These are phyloP conservation scores for Adansonia digitata DNA, from an alignment of 345 rosid genomes.

Conservation along the genomic window DNA sequence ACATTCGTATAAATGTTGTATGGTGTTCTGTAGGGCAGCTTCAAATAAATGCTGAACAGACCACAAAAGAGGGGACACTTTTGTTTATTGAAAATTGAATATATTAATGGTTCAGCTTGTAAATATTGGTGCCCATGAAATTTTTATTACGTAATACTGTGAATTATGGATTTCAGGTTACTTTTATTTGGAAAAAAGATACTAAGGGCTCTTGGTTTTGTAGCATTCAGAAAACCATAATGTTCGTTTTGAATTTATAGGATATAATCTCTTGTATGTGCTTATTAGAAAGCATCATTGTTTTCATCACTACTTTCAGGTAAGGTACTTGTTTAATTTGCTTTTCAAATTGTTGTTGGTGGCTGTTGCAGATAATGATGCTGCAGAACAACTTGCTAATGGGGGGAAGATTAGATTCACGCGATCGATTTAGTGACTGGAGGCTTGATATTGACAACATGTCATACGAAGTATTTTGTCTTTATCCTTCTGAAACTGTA, in stretches of 20 bases:
- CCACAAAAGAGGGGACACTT: neutral
- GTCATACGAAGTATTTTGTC: slow-evolving; percentile 36
- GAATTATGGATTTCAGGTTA: neutral
- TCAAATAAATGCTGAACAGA: neutral
- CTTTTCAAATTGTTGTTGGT: neutral
- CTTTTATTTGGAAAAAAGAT: neutral
- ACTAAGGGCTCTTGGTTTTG: neutral
- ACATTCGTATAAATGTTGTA: neutral
- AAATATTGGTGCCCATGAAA: neutral
- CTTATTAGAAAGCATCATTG: too few relatives aligned
- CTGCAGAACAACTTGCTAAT: slow-evolving; percentile 29
- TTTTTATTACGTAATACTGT: neutral
- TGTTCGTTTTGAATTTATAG: neutral
- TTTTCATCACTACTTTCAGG: neutral
- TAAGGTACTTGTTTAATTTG: neutral
- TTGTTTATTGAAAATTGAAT: neutral
- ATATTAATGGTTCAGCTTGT: neutral
- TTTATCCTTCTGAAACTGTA: neutral
- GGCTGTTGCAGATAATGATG: slow-evolving; percentile 35
- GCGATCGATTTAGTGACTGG: slow-evolving; percentile 28
- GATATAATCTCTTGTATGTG: too few relatives aligned
- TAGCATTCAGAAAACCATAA: neutral
- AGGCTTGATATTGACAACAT: slow-evolving; percentile 45
- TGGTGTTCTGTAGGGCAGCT: neutral
- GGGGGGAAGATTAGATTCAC: slow-evolving; percentile 28